Evolutionary conservation across 805 yeast species (phyloP).

Genomic region (Candida maltosa): DNA sequence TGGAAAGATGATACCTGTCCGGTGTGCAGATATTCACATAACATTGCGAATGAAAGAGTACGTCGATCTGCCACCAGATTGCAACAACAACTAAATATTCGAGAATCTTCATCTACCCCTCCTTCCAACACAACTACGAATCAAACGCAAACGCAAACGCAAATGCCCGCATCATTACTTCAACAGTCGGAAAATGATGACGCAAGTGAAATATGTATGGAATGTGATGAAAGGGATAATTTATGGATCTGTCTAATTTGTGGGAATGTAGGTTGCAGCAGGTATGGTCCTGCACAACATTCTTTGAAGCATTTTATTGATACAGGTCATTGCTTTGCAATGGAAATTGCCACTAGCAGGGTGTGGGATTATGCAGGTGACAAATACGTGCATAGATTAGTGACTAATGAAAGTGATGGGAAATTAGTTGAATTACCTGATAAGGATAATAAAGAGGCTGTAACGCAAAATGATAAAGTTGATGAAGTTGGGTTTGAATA

Average conservation of each 20-base stretch:
- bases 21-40: slow-evolving; percentile 76
- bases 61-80: slow-evolving; percentile 30
- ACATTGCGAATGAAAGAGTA: slow-evolving; percentile 20
- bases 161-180: background rate
- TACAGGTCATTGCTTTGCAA: slow-evolving; percentile 85
- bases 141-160: background rate
- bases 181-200: slow-evolving; percentile 9
- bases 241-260: slow-evolving; percentile 89
- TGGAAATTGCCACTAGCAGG: slow-evolving; percentile 80
- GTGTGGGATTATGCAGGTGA: slow-evolving; percentile 96
- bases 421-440: slow-evolving; percentile 74
- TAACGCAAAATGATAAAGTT: slow-evolving; percentile 27
- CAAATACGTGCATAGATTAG: slow-evolving; percentile 79
- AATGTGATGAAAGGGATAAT: slow-evolving; percentile 58
- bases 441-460: slow-evolving; percentile 14
- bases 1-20: slow-evolving; percentile 94
- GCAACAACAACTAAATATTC: slow-evolving; percentile 24
- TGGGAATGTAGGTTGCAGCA: slow-evolving; percentile 89
- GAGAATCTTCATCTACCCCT: slow-evolving; percentile 1
- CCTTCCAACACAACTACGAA: background rate
- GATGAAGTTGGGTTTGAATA: slow-evolving; percentile 73
- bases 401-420: slow-evolving; percentile 85
- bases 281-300: slow-evolving; percentile 77
- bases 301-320: slow-evolving; percentile 76
- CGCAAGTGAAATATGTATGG: slow-evolving; percentile 38